phyloP scores from a whole-genome alignment of 2,329 filamentous ascomycete species.

The Colletotrichum sansevieriae region DNA sequence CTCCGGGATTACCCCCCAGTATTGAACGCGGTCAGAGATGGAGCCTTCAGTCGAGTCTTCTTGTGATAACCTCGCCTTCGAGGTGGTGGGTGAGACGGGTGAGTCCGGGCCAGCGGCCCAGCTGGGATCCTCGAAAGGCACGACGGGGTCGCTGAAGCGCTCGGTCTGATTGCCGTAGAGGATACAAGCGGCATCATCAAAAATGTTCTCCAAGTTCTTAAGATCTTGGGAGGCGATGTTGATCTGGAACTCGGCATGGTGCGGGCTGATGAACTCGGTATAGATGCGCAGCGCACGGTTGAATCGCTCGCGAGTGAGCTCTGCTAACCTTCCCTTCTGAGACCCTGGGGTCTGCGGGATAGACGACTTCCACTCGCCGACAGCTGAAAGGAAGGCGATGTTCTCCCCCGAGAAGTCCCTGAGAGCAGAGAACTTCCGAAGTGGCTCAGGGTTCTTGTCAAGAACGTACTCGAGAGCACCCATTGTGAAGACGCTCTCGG shows the following conservation, averaged over 20 bases:
- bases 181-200: constrained; percentile 65
- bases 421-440: constrained; percentile 74
- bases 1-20: constrained; percentile 50
- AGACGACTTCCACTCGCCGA: constrained; percentile 67
- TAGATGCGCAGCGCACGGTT: constrained; percentile 73
- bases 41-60: neutral
- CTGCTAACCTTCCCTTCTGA: constrained; percentile 43
- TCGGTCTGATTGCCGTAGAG: constrained; percentile 54
- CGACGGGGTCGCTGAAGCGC: constrained; percentile 55
- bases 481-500: constrained; percentile 61
- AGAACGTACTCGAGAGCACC: constrained; percentile 73
- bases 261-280: constrained; percentile 69
- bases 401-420: constrained; percentile 80
- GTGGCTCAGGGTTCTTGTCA: constrained; percentile 67
- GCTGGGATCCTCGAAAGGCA: constrained; percentile 55
- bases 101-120: neutral
- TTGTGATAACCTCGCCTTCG: neutral
- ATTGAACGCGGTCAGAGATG: constrained; percentile 23
- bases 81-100: no score
- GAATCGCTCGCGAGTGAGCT: constrained; percentile 64
- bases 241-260: constrained; percentile 74
- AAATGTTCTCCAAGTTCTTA: constrained; percentile 66
- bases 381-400: constrained; percentile 73
- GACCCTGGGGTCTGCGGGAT: constrained; percentile 43
- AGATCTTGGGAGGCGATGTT: constrained; percentile 73